Conservation (phyloP, 108 stramenopile genomes). For the Cylindrotheca fusiformis region DNA sequence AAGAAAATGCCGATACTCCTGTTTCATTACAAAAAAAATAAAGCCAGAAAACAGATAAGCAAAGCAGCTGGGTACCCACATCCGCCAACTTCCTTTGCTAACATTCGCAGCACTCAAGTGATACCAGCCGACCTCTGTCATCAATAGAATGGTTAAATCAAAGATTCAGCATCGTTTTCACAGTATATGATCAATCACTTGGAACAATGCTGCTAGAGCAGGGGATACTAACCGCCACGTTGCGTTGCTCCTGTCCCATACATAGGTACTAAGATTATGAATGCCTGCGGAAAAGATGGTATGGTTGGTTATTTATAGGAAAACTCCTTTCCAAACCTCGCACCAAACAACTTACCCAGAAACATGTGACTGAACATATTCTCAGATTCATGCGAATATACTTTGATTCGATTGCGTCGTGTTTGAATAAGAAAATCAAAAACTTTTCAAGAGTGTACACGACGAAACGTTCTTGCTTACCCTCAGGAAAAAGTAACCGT, state of each 20-base stretch:
- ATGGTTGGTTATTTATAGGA: too few species aligned
- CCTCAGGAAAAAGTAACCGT: conserved; percentile 91
- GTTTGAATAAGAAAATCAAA: neutral
- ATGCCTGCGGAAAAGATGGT: too few species aligned
- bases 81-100: conserved; percentile 47
- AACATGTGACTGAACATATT: conserved; percentile 69
- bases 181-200: too few species aligned
- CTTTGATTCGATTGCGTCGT: too few species aligned
- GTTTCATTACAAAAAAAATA: conserved; percentile 77
- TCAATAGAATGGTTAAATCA: too few species aligned
- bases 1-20: conserved; percentile 85
- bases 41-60: conserved; percentile 80
- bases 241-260: conserved; percentile 63
- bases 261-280: conserved; percentile 65
- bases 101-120: conserved; percentile 85
- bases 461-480: too few species aligned
- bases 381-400: conserved; percentile 87
- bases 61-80: conserved; percentile 88
- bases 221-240: too few species aligned
- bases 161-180: too few species aligned
- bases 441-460: neutral
- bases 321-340: too few species aligned
- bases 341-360: too few species aligned
- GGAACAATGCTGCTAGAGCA: too few species aligned
- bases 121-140: conserved; percentile 84